These are phyloP conservation scores for Tillandsia leiboldiana DNA, from an alignment of 176 grass and related monocot genomes.

Conservation along the genomic window DNA sequence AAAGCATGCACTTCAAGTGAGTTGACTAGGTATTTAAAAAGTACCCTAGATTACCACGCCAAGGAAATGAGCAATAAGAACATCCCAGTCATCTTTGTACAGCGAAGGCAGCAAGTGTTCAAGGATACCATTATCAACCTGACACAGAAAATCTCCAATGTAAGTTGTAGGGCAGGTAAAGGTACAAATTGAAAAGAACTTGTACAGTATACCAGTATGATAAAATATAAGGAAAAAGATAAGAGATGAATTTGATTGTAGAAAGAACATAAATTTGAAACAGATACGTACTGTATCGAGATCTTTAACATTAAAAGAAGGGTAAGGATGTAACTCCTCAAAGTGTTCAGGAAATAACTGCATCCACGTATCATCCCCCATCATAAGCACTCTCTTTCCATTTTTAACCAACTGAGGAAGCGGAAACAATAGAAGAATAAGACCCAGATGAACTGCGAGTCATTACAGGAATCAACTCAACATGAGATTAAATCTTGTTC, in stretches of 20 bases:
- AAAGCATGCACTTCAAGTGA: background rate
- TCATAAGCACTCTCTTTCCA: slow-evolving; percentile 88
- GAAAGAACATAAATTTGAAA: background rate
- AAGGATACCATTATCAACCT: slow-evolving; percentile 94
- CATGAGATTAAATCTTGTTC: background rate
- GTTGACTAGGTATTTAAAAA: background rate
- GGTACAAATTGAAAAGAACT: background rate
- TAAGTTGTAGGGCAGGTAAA: background rate
- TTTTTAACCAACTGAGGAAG: slow-evolving; percentile 50
- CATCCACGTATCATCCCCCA: slow-evolving; percentile 97
- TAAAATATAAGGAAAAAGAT: background rate
- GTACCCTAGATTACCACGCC: slow-evolving; percentile 67
- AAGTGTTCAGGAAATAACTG: slow-evolving; percentile 94
- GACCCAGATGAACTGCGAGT: background rate
- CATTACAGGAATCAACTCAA: background rate
- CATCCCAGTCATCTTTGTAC: slow-evolving; percentile 75
- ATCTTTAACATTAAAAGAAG: slow-evolving; percentile 99
- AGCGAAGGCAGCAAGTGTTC: slow-evolving; percentile 82
- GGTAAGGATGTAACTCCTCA: slow-evolving; percentile 81
- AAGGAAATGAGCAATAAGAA: slow-evolving; percentile 98
- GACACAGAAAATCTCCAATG: slow-evolving; percentile 9
- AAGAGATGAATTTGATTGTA: background rate
- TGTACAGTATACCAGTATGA: slow-evolving; percentile 1
- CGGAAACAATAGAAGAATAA: slow-evolving; percentile 13
- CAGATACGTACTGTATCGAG: slow-evolving; percentile 66